These are phyloP conservation scores for Cetradonia linearis DNA, from an alignment of 495 filamentous ascomycete genomes.

Conservation along the genomic window DNA sequence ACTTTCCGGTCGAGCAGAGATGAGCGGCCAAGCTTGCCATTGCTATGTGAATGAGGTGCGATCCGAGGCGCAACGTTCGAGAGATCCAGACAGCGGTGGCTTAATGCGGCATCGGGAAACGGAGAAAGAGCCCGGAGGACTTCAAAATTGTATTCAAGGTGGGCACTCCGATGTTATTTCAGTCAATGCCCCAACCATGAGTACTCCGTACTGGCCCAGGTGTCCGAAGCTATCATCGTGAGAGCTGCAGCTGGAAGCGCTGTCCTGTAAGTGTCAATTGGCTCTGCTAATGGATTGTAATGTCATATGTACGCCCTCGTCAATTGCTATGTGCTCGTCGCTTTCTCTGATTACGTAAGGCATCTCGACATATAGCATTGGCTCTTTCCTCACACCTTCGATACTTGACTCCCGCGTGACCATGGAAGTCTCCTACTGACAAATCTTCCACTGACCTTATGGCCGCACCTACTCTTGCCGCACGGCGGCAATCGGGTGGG, in stretches of 20 bases:
- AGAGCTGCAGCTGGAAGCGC: neutral
- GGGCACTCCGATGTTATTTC: neutral
- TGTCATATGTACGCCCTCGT: neutral
- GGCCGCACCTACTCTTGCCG: neutral
- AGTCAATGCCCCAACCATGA: neutral
- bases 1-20: neutral
- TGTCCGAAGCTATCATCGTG: neutral
- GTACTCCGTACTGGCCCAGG: neutral
- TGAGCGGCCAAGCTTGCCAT: neutral
- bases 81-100: neutral
- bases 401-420: neutral
- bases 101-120: no score
- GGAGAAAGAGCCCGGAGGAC: no score
- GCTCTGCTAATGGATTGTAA: neutral
- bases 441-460: constrained; percentile 3
- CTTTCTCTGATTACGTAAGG: constrained; percentile 13
- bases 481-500: neutral
- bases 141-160: no score
- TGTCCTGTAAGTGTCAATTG: neutral
- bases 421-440: neutral
- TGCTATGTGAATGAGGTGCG: neutral
- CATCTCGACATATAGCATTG: neutral
- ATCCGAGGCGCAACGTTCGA: neutral
- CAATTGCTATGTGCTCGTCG: no score
- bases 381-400: neutral